phyloP scores from a whole-genome alignment of 495 filamentous ascomycete species.

The Penicillium turbatum region DNA sequence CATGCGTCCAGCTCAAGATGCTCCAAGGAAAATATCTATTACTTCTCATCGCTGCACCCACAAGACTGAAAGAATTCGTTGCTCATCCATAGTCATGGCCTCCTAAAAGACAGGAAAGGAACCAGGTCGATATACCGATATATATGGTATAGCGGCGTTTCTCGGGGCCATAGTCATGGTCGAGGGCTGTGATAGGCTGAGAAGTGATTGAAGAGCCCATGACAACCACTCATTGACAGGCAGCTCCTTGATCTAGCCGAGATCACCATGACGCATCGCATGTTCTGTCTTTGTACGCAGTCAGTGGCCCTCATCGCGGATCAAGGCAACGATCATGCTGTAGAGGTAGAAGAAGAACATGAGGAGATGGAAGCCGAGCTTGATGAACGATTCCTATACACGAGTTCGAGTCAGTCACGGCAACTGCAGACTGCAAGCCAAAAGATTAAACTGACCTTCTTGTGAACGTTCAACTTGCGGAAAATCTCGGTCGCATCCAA shows the following conservation, averaged over 20 bases:
- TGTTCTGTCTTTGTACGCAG: conserved; percentile 39
- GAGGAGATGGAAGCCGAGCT: conserved; percentile 96
- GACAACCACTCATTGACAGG: conserved; percentile 1
- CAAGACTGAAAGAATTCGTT: conserved; percentile 15
- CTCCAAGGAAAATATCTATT: conserved; percentile 18
- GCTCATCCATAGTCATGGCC: conserved; percentile 8
- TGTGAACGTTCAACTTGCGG: conserved; percentile 97
- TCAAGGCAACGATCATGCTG: conserved; percentile 97
- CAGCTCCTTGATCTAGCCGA: conserved; percentile 16
- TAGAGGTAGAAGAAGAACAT: conserved; percentile 99
- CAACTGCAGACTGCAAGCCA: neutral
- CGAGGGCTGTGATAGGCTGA: neutral
- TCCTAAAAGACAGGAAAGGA: neutral
- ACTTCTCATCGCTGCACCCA: conserved; percentile 10
- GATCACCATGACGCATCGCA: conserved; percentile 39
- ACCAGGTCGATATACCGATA: conserved; percentile 3
- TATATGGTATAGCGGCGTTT: conserved; percentile 7
- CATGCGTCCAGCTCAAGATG: conserved; percentile 7
- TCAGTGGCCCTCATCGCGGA: conserved; percentile 89
- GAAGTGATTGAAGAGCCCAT: neutral
- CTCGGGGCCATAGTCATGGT: neutral
- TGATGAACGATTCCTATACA: conserved; percentile 91
- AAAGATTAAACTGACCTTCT: conserved; percentile 65
- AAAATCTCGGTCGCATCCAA: conserved; percentile 99
- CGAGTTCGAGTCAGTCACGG: neutral